A percentile compares a stretch with the other conserved stretches of the same genome.
Conservation (phyloP, 768 basidiomycete species). For the Lyophyllum decastes region DNA sequence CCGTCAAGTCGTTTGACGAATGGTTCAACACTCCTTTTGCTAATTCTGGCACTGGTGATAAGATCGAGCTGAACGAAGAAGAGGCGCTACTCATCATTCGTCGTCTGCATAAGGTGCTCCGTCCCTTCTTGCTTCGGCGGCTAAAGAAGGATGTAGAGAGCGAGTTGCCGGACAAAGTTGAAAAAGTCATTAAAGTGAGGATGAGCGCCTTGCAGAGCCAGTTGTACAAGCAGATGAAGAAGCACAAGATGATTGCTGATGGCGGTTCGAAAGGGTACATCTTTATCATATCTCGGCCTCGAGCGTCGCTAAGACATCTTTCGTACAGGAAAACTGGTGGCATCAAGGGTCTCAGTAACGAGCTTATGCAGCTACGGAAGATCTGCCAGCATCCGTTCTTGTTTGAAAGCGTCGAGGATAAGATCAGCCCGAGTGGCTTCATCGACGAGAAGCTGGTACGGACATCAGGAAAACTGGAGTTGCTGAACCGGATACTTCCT, state of each 20-base stretch:
- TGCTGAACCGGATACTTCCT: constrained; percentile 88
- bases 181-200: constrained; percentile 95
- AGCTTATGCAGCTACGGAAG: constrained; percentile 97
- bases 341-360: constrained; percentile 90
- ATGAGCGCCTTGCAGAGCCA: constrained; percentile 93
- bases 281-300: neutral
- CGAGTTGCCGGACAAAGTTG: constrained; percentile 95
- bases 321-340: constrained; percentile 63
- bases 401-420: constrained; percentile 94
- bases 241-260: constrained; percentile 95
- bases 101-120: constrained; percentile 92
- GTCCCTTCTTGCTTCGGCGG: constrained; percentile 89
- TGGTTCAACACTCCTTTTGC: constrained; percentile 99
- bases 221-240: constrained; percentile 97
- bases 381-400: constrained; percentile 98
- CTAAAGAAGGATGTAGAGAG: constrained; percentile 97
- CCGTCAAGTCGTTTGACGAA: constrained; percentile 98
- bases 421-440: constrained; percentile 79
- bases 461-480: constrained; percentile 90
- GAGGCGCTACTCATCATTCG: constrained; percentile 96
- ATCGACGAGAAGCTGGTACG: constrained; percentile 87
- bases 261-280: constrained; percentile 75
- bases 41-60: constrained; percentile 95
- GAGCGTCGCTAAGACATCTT: constrained; percentile 1
- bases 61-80: constrained; percentile 99